A percentile compares a stretch with the other conserved stretches of the same genome.
These are phyloP conservation scores for Wallacemonas sp. DNA, from an alignment of 208 protist species.

Conservation along the genomic window DNA sequence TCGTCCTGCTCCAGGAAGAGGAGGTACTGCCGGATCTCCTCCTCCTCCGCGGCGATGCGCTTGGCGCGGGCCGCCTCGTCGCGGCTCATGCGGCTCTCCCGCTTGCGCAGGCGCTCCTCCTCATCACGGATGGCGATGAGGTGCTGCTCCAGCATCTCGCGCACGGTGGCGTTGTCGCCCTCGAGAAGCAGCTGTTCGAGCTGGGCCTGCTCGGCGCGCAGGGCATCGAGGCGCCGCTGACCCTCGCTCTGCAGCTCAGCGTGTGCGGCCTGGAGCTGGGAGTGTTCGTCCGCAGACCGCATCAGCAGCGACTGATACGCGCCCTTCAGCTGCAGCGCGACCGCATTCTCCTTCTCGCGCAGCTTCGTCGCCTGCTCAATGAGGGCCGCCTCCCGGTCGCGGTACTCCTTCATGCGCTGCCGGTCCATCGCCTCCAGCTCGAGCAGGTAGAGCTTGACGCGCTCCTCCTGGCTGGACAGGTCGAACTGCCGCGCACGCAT, in stretches of 20 bases:
- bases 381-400: slow-evolving; percentile 34
- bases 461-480: slow-evolving; percentile 40
- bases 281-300: slow-evolving; percentile 33
- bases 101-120: slow-evolving; percentile 16
- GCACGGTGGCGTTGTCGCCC: slow-evolving; percentile 22
- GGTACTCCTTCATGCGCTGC: slow-evolving; percentile 38
- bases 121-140: slow-evolving; percentile 22
- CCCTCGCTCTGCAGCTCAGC: slow-evolving; percentile 44
- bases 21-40: slow-evolving; percentile 52
- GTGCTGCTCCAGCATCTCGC: slow-evolving; percentile 22
- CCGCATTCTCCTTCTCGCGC: slow-evolving; percentile 17
- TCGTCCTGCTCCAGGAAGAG: slow-evolving; percentile 63
- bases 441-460: slow-evolving; percentile 47
- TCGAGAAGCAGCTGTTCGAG: slow-evolving; percentile 5
- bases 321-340: slow-evolving; percentile 23
- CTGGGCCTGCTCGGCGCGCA: slow-evolving; percentile 26
- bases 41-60: slow-evolving; percentile 47
- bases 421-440: slow-evolving; percentile 56
- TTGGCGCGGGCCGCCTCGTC: slow-evolving; percentile 21
- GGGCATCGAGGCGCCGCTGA: slow-evolving; percentile 17
- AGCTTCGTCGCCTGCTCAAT: slow-evolving; percentile 41
- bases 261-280: slow-evolving; percentile 27
- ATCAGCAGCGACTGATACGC: slow-evolving; percentile 33
- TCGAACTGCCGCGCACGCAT: slow-evolving; percentile 27
- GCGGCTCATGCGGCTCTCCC: slow-evolving; percentile 12